phyloP scores from a whole-genome alignment of 495 filamentous ascomycete genomes.

The Symbiotaphrina buchneri region DNA sequence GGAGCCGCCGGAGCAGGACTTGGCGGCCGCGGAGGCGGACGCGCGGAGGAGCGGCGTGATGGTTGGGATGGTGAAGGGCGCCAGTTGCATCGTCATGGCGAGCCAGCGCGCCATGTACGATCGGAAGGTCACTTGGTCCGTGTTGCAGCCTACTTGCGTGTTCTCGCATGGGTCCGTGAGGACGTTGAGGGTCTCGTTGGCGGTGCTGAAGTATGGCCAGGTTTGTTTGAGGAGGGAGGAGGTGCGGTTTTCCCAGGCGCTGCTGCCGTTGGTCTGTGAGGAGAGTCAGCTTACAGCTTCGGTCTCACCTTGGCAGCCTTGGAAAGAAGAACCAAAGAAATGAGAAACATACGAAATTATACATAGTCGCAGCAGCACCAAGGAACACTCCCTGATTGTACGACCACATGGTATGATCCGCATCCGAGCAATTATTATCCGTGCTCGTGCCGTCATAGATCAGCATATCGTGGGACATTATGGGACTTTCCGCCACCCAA shows the following conservation, averaged over 20 bases:
- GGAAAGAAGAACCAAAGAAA: neutral
- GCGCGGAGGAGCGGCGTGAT: slow-evolving; percentile 32
- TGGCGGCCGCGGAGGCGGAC: slow-evolving; percentile 35
- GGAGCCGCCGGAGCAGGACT: slow-evolving; percentile 21
- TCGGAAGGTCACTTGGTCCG: slow-evolving; percentile 54
- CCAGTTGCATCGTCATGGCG: slow-evolving; percentile 38
- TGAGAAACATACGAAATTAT: slow-evolving; percentile 28
- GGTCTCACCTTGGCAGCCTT: too few relatives aligned
- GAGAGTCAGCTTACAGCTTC: too few relatives aligned
- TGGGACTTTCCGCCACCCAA: slow-evolving; percentile 29
- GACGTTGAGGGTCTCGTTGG: too few relatives aligned
- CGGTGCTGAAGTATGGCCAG: slow-evolving; percentile 29
- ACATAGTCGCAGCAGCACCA: slow-evolving; percentile 47
- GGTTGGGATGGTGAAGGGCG: slow-evolving; percentile 29
- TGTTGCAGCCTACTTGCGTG: too few relatives aligned
- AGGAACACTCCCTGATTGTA: slow-evolving; percentile 50
- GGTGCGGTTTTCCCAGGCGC: slow-evolving; percentile 27
- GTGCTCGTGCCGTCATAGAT: slow-evolving; percentile 36
- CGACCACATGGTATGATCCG: slow-evolving; percentile 34
- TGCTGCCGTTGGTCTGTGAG: slow-evolving; percentile 22
- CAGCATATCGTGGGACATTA: slow-evolving; percentile 23
- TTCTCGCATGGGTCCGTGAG: too few relatives aligned
- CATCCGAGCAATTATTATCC: slow-evolving; percentile 22
- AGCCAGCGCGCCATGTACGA: slow-evolving; percentile 53
- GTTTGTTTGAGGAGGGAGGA: slow-evolving; percentile 32